Conservation (phyloP, 352 stramenopile species). For the Globisporangium lucens region DNA sequence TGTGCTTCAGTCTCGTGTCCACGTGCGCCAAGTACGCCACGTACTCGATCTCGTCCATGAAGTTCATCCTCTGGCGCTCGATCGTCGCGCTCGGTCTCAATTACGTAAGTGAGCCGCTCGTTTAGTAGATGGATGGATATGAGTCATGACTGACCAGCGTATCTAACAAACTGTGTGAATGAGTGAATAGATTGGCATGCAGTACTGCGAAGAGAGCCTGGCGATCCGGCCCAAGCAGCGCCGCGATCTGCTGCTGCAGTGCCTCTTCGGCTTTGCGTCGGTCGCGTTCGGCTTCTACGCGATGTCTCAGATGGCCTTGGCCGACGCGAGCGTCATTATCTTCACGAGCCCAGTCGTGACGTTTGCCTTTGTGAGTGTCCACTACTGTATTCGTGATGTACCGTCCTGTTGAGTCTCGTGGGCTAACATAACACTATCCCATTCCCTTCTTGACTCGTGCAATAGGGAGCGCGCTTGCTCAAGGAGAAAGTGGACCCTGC, state of each 20-base stretch:
- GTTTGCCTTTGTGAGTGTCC: conserved; percentile 51
- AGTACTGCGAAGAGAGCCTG: conserved; percentile 19
- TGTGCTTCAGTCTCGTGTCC: conserved; percentile 83
- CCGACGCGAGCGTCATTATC: conserved; percentile 66
- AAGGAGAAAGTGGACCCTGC: conserved; percentile 33
- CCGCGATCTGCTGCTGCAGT: conserved; percentile 54
- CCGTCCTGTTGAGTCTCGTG: not conserved
- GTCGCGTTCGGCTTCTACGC: conserved; percentile 79
- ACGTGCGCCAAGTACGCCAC: conserved; percentile 76
- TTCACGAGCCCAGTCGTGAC: conserved; percentile 75
- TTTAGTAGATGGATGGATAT: not conserved
- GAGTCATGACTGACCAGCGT: not conserved
- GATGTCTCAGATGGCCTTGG: conserved; percentile 75
- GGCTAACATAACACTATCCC: not conserved
- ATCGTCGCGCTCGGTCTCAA: conserved; percentile 53
- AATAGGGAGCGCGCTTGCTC: conserved; percentile 7
- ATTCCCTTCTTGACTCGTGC: not conserved
- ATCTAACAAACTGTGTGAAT: not conserved
- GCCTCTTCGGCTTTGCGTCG: conserved; percentile 60
- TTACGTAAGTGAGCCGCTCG: conserved; percentile 35
- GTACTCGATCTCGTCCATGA: conserved; percentile 74
- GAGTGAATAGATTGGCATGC: not conserved
- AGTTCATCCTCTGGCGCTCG: conserved; percentile 80
- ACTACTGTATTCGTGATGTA: no score
- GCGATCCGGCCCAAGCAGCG: conserved; percentile 45